Conservation (phyloP, 148 eudicot species). For the Amaranthus cruentus region DNA sequence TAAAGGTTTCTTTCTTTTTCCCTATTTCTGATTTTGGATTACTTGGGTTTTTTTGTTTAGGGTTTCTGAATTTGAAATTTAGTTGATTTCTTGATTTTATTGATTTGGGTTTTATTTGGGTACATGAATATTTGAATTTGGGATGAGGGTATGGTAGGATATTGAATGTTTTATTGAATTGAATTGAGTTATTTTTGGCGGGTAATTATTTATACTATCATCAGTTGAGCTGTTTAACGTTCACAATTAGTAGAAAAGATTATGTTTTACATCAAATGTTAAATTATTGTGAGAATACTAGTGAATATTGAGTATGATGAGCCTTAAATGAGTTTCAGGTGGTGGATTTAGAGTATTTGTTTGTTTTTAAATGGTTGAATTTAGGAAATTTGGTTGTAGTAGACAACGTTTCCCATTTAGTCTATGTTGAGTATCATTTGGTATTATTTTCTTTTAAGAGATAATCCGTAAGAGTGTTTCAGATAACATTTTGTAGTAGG, state of each 20-base stretch:
- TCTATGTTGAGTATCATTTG: not conserved
- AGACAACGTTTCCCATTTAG: not conserved
- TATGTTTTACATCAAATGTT: not conserved
- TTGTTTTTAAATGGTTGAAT: not conserved
- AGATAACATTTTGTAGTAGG: not conserved
- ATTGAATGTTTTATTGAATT: not conserved
- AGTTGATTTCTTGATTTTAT: not conserved
- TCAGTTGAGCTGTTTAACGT: not conserved
- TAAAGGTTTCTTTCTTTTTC: conserved; percentile 46
- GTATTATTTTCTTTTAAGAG: not conserved
- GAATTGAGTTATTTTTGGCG: not conserved
- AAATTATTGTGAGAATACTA: not conserved
- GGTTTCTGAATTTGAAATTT: conserved; percentile 15
- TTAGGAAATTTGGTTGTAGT: not conserved
- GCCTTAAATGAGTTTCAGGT: no score
- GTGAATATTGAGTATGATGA: not conserved
- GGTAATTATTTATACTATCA: not conserved
- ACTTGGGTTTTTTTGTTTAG: conserved; percentile 4
- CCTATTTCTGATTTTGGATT: not conserved
- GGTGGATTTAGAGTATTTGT: no score
- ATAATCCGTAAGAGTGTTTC: not conserved
- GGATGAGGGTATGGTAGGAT: not conserved
- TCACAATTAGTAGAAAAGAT: not conserved
- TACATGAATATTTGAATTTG: not conserved
- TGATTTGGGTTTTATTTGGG: not conserved